Conservation (phyloP, 768 basidiomycete species). For the Gymnopilus junonius region DNA sequence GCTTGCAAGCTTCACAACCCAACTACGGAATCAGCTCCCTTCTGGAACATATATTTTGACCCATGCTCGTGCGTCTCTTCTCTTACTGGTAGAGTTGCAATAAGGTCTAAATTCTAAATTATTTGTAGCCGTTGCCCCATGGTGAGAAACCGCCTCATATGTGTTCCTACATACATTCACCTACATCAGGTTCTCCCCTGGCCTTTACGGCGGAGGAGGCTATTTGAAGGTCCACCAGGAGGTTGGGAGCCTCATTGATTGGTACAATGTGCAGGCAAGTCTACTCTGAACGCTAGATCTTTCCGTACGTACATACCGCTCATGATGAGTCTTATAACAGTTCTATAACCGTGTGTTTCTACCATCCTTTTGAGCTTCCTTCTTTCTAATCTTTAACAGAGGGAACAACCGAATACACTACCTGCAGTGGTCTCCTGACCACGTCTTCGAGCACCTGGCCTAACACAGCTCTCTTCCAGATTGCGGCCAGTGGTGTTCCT, state of each 20-base stretch:
- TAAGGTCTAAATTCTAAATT: neutral
- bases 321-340: slow-evolving; percentile 16
- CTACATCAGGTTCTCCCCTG: slow-evolving; percentile 43
- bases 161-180: slow-evolving; percentile 44
- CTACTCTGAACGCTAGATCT: neutral
- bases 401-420: slow-evolving; percentile 65
- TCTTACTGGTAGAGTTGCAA: neutral
- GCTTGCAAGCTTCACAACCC: slow-evolving; percentile 56
- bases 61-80: slow-evolving; percentile 47
- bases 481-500: slow-evolving; percentile 58
- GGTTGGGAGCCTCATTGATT: slow-evolving; percentile 66
- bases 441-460: slow-evolving; percentile 68
- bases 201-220: slow-evolving; percentile 48
- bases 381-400: slow-evolving; percentile 40
- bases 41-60: slow-evolving; percentile 52
- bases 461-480: slow-evolving; percentile 60
- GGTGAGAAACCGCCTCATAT: slow-evolving; percentile 22
- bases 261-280: slow-evolving; percentile 59
- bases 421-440: slow-evolving; percentile 60
- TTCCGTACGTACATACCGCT: neutral
- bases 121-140: neutral
- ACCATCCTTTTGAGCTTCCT: too few relatives aligned
- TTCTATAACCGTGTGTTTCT: slow-evolving; percentile 47
- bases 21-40: slow-evolving; percentile 52
- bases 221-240: slow-evolving; percentile 57